Conservation (phyloP, 2,329 filamentous ascomycete genomes). For the Penicillium sp. region DNA sequence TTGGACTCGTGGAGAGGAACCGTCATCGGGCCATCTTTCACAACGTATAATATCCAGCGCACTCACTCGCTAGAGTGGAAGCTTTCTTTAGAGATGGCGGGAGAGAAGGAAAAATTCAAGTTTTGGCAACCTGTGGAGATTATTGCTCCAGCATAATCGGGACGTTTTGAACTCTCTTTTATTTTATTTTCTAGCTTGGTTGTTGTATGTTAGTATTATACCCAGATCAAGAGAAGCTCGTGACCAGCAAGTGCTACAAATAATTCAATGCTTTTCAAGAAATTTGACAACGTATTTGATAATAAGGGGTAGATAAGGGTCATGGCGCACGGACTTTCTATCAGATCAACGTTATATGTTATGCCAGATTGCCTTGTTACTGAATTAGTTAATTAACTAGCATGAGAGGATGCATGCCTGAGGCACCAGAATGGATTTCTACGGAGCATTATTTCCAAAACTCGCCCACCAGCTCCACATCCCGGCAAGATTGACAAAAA, state of each 20-base stretch:
- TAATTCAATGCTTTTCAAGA: no score
- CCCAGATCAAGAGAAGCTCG: neutral
- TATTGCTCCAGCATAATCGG: neutral
- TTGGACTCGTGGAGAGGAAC: neutral
- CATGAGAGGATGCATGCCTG: no score
- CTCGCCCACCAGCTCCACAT: neutral
- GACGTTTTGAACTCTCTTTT: neutral
- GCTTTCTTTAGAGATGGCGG: conserved; percentile 14
- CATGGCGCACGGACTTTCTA: no score
- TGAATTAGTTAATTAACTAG: neutral
- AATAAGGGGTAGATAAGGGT: no score
- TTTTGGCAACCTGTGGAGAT: neutral
- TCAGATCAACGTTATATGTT: no score
- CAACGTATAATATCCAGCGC: conserved; percentile 19
- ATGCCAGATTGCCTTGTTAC: no score
- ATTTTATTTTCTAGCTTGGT: neutral
- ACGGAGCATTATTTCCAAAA: neutral
- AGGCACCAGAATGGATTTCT: neutral
- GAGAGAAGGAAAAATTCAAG: neutral
- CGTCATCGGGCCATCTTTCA: conserved; percentile 14
- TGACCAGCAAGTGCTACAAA: neutral
- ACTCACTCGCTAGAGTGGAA: conserved; percentile 7
- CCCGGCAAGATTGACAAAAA: neutral
- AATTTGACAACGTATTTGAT: no score
- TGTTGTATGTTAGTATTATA: neutral